These are phyloP conservation scores for Penicillium pulvis DNA, from an alignment of 495 filamentous ascomycete species.

Conservation along the genomic window DNA sequence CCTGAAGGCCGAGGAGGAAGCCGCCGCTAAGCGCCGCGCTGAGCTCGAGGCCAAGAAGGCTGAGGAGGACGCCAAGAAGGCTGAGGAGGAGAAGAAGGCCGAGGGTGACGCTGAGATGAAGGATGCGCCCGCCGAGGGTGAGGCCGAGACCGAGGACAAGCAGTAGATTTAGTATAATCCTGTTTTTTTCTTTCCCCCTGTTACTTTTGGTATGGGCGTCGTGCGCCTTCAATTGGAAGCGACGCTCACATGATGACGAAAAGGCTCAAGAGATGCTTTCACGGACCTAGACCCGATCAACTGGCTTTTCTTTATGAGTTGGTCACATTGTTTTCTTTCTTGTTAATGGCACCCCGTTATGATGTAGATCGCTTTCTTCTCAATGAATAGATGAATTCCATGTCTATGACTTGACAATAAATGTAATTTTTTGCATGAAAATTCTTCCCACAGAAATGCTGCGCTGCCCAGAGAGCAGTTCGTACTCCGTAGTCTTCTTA, in stretches of 20 bases:
- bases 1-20: slow-evolving; percentile 77
- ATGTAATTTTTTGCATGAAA: too few relatives aligned
- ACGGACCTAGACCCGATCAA: slow-evolving; percentile 29
- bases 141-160: slow-evolving; percentile 48
- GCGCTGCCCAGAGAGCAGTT: too few relatives aligned
- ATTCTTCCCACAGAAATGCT: too few relatives aligned
- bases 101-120: slow-evolving; percentile 59
- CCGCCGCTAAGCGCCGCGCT: slow-evolving; percentile 75
- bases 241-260: slow-evolving; percentile 31
- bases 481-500: background rate
- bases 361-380: slow-evolving; percentile 32
- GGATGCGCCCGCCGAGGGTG: slow-evolving; percentile 47
- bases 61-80: slow-evolving; percentile 55
- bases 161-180: slow-evolving; percentile 33
- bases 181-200: slow-evolving; percentile 2
- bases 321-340: slow-evolving; percentile 21
- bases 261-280: slow-evolving; percentile 32
- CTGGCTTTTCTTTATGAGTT: slow-evolving; percentile 10
- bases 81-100: slow-evolving; percentile 48
- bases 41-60: slow-evolving; percentile 65
- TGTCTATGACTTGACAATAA: slow-evolving; percentile 1
- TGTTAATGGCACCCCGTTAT: slow-evolving; percentile 30
- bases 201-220: slow-evolving; percentile 1
- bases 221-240: slow-evolving; percentile 3
- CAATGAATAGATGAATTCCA: slow-evolving; percentile 34